phyloP scores from a whole-genome alignment of 225 moss, liverwort and hornwort species.

The Sphagnum contortum region DNA sequence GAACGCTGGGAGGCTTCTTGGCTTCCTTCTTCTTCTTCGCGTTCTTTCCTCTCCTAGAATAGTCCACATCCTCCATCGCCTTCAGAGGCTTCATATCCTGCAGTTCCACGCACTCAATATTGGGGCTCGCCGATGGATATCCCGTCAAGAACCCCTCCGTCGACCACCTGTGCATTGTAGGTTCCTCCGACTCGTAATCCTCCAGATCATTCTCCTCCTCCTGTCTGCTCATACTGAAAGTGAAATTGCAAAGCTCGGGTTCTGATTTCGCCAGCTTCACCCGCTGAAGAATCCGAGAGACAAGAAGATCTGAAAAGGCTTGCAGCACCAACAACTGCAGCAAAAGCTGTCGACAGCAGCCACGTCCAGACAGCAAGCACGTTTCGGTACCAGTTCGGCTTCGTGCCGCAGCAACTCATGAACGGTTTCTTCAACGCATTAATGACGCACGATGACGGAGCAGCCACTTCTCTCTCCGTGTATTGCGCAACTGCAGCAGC shows the following conservation, averaged over 20 bases:
- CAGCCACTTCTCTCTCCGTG: too few relatives aligned
- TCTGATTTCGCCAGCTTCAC: conserved; percentile 5
- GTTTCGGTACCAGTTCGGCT: too few relatives aligned
- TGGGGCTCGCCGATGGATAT: conserved; percentile 18
- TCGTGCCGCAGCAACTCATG: too few relatives aligned
- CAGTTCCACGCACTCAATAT: conserved; percentile 31
- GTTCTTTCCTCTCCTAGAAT: too few relatives aligned
- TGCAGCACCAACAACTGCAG: too few relatives aligned
- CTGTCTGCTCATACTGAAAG: conserved; percentile 37
- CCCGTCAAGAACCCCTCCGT: conserved; percentile 29
- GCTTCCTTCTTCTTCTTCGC: conserved; percentile 13
- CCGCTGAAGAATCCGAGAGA: too few relatives aligned
- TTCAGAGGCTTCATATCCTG: conserved; percentile 30
- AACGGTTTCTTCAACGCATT: too few relatives aligned
- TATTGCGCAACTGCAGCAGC: too few relatives aligned
- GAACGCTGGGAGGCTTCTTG: conserved; percentile 15
- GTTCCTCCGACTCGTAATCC: conserved; percentile 12
- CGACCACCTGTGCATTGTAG: conserved; percentile 1
- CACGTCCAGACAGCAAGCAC: too few relatives aligned
- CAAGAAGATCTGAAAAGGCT: too few relatives aligned
- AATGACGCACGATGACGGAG: too few relatives aligned
- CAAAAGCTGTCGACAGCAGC: too few relatives aligned
- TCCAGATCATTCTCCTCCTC: conserved; percentile 32
- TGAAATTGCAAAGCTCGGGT: conserved; percentile 7
- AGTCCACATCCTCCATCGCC: conserved; percentile 2